Base-by-base conservation (phyloP, 2,329 filamentous ascomycete species). In the Fusarium udum region DNA sequence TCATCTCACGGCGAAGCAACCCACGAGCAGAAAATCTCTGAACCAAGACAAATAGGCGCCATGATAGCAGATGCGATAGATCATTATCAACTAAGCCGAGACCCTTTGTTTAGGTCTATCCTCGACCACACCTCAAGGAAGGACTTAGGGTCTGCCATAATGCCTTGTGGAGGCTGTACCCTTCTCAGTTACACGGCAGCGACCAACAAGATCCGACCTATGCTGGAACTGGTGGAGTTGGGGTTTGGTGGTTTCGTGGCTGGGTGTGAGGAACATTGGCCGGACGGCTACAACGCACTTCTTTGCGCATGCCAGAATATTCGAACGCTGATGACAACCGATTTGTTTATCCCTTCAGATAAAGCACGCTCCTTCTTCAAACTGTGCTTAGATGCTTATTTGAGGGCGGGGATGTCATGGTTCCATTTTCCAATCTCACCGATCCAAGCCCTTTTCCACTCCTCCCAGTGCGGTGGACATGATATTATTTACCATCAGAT, bases 161-260 rank as follows among this genome's bases (percentile, higher is more conserved):
- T 78, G 63, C 74, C 76, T 20, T 78, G 76, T 45, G 55, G 64
- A n/a, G 63, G 67, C 3, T 78, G 76, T 28, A 78, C 75, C 31
- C 70, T 78, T 18, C 61, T 78, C 43, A 78, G 76, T 39, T 75
- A 71, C 31, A 71, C 75, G n/a, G 65, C 72, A 2, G 42, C 60
- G 1, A 34, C 49, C 2, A 14, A 34, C 7, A 42, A 52, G 18
- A 53, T 64, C 20, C 43, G 52, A 0, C 52, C 69, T 13, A 74
- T 77, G 69, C 15, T 76, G 13, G 73, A 75, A 43, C 74, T 76
- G 12, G 20, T 77, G 11, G 72, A 75, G 14, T 34, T 69, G 28
- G 76, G 72, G 1, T 60, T 78, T 22, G 53, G 24, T 6, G 76
- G 75, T 5, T 71, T 78, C 43, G 61, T 71, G 18, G 52, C 70